phyloP scores from a whole-genome alignment of 371 early-diverging fungal genomes.

The Lichtheimia hyalospora region DNA sequence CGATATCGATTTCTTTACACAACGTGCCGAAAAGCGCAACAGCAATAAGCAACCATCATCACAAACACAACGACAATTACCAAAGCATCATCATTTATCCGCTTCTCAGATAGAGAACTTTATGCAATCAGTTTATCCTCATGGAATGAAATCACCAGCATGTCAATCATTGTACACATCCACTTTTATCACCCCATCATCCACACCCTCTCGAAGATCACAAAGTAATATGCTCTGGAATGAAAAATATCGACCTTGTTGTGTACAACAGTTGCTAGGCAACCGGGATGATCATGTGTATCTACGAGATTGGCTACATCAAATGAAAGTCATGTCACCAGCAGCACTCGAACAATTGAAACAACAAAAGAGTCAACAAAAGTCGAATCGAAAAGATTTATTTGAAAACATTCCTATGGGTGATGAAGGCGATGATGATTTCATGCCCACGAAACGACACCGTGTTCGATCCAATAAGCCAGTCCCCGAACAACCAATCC shows the following conservation, averaged over 20 bases:
- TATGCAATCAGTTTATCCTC: constrained; percentile 14
- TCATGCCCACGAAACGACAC: constrained; percentile 7
- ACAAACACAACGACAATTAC: neutral
- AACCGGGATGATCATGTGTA: constrained; percentile 20
- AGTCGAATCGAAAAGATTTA: constrained; percentile 1
- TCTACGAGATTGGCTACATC: constrained; percentile 38
- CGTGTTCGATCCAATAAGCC: neutral
- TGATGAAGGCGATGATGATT: constrained; percentile 23
- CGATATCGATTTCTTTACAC: neutral
- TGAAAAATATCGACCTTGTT: constrained; percentile 35
- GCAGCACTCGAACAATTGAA: constrained; percentile 6
- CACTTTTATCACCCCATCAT: neutral
- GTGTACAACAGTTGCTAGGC: constrained; percentile 25
- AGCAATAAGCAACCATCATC: neutral
- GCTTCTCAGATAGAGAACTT: neutral
- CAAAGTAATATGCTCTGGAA: constrained; percentile 18
- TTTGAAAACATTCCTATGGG: constrained; percentile 1
- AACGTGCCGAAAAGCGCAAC: too few species aligned
- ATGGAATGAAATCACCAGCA: constrained; percentile 1
- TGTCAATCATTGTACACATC: constrained; percentile 4
- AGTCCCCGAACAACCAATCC: constrained; percentile 14
- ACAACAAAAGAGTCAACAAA: neutral
- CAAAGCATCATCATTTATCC: neutral
- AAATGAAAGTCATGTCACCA: constrained; percentile 35
- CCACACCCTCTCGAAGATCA: neutral